Evolutionary conservation across 2,329 filamentous ascomycete species (phyloP), one percentile per base, ranked within the genome.

Genomic region (Cephalotrichum gorgonifer): DNA sequence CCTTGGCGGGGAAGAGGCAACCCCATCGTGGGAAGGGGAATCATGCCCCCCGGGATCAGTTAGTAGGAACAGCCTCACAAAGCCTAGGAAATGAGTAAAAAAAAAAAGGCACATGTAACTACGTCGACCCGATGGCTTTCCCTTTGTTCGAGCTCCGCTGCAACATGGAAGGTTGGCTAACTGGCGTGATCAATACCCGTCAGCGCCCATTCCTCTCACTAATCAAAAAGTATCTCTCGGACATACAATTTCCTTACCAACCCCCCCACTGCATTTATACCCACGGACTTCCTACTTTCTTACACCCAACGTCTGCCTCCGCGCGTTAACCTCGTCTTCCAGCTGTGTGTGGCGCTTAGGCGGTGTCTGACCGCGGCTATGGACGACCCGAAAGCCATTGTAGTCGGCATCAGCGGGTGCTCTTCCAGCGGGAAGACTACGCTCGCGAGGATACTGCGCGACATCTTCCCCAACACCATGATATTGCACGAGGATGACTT

Each of bases 401-500:
- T 95, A 41, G 71, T 97, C 49, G 88, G 83, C 52, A 81, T 97
- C 51, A 94, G 88, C 35, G 93, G 93, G 50, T 88, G 86, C 54
- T 96, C 91, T 2, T 95, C 86, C 3, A 91, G 86, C 58, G 93
- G 93, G 52, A 98, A 98, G 71, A 97, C 93, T 2, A 97, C 93
- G 2, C 78, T 98, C 14, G 86, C 89, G 20, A 80, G 91, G 2
- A 75, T 96, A 12, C 74, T 98, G 17, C 82, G 88, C 51, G 81
- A 87, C 61, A 83, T 95, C 55, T 89, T 96, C 59, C 83, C 83
- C 8, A 72, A 75, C 55, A 75, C 81, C 15, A 91, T 89, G 60
- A 86, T 97, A 59, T 75, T 98, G 22, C 93, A 98, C 64, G 82
- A 95, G 63, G 93, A 98, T 69, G 93, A 98, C 66, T 98, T 97